Evolutionary conservation across 164 flowering plant genomes (phyloP).

Genomic region (Magnolia sinica): DNA sequence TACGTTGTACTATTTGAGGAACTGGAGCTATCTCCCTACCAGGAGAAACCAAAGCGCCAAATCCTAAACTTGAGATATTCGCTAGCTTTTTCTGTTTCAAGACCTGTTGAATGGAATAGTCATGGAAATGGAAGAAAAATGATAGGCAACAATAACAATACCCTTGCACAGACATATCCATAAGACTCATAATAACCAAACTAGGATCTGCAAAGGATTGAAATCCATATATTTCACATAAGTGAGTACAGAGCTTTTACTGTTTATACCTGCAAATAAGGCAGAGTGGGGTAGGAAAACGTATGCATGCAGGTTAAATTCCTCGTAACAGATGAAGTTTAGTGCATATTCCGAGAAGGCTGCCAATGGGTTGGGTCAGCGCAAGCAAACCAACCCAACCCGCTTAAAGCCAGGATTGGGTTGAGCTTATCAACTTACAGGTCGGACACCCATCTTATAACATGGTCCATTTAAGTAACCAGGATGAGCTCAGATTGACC

Average conservation of each 20-base stretch:
- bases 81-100: constrained; percentile 79
- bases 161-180: not conserved
- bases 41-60: constrained; percentile 90
- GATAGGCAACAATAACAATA: not conserved
- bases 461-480: too few relatives aligned
- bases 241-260: not conserved
- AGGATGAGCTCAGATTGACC: too few relatives aligned
- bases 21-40: constrained; percentile 73
- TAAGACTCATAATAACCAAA: not conserved
- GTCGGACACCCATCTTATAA: too few relatives aligned
- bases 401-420: too few relatives aligned
- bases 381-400: too few relatives aligned
- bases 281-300: too few relatives aligned
- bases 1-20: constrained; percentile 83
- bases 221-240: not conserved
- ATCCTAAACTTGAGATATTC: constrained; percentile 79
- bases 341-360: too few relatives aligned
- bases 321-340: too few relatives aligned
- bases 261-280: too few relatives aligned
- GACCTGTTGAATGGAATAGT: constrained; percentile 39
- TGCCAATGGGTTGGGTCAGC: too few relatives aligned
- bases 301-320: too few relatives aligned
- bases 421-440: too few relatives aligned
- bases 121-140: not conserved
- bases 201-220: not conserved